phyloP scores from a whole-genome alignment of 2,329 filamentous ascomycete species.

The Pseudopyricularia javanii region DNA sequence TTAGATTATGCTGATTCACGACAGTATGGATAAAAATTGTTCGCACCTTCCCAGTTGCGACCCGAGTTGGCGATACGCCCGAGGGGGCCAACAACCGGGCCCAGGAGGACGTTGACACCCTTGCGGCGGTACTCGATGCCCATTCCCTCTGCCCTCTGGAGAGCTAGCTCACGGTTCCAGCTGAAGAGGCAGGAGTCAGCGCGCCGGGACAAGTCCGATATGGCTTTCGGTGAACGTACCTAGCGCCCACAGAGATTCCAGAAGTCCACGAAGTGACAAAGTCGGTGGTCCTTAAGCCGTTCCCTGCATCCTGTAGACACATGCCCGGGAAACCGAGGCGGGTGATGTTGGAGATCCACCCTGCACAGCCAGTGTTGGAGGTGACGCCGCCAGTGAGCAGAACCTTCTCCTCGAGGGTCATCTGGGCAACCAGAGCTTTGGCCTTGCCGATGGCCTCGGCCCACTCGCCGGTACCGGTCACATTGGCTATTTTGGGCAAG shows the following conservation, averaged over 20 bases:
- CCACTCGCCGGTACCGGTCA: slow-evolving; percentile 57
- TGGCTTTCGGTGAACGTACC: slow-evolving; percentile 8
- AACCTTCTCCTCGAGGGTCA: slow-evolving; percentile 63
- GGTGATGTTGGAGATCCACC: slow-evolving; percentile 4
- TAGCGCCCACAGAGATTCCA: slow-evolving; percentile 26
- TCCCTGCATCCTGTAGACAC: slow-evolving; percentile 28
- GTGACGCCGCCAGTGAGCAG: slow-evolving; percentile 6
- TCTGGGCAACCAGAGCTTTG: slow-evolving; percentile 51
- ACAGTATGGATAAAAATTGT: not conserved
- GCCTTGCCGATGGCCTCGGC: slow-evolving; percentile 54
- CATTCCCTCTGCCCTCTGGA: slow-evolving; percentile 59
- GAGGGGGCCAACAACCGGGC: slow-evolving; percentile 59
- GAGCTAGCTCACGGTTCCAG: slow-evolving; percentile 64
- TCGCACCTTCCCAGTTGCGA: slow-evolving; percentile 44
- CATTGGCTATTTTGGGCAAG: slow-evolving; percentile 19
- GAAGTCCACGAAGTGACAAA: slow-evolving; percentile 26
- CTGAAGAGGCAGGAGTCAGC: slow-evolving; percentile 3
- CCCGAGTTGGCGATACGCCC: slow-evolving; percentile 49
- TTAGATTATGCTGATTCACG: not conserved
- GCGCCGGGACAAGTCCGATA: not conserved
- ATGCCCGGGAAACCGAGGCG: slow-evolving; percentile 27
- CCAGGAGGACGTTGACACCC: slow-evolving; percentile 67
- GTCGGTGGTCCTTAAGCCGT: slow-evolving; percentile 27
- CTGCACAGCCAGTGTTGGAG: slow-evolving; percentile 4
- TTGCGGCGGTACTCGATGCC: slow-evolving; percentile 64